phyloP scores from a whole-genome alignment of 2,329 filamentous ascomycete species.

The Neoascochyta sp. region DNA sequence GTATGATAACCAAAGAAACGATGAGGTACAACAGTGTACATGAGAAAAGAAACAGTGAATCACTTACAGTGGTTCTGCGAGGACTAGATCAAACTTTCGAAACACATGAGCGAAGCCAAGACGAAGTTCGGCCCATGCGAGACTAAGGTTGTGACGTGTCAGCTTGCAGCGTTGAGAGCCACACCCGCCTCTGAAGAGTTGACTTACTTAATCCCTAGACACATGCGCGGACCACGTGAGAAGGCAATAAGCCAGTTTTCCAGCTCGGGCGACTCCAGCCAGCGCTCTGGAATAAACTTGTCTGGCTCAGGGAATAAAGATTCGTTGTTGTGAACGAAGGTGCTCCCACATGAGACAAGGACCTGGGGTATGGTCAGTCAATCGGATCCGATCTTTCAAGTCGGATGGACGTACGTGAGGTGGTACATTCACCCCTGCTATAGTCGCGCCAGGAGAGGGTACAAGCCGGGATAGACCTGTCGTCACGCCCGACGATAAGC shows the following conservation, averaged over 20 bases:
- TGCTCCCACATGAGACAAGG: conserved; percentile 30
- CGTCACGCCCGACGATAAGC: conserved; percentile 36
- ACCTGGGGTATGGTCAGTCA: conserved; percentile 10
- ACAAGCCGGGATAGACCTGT: conserved; percentile 24
- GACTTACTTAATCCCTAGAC: conserved; percentile 28
- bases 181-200: background rate
- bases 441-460: conserved; percentile 18
- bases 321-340: conserved; percentile 32
- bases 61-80: conserved; percentile 18
- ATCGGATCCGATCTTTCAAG: background rate
- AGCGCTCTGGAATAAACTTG: conserved; percentile 31
- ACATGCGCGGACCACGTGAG: conserved; percentile 36
- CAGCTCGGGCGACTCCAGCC: conserved; percentile 24
- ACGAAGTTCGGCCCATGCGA: conserved; percentile 36
- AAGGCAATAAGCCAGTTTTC: conserved; percentile 34
- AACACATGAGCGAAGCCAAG: conserved; percentile 29
- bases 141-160: conserved; percentile 12
- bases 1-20: background rate
- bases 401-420: conserved; percentile 14
- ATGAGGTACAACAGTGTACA: background rate
- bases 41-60: background rate
- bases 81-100: conserved; percentile 30
- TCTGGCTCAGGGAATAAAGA: conserved; percentile 29
- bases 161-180: background rate
- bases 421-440: conserved; percentile 17